A percentile compares a stretch with the other conserved stretches of the same genome.
phyloP scores from a whole-genome alignment of 1,284 basidiomycete genomes.

The Heterobasidion occidentale region DNA sequence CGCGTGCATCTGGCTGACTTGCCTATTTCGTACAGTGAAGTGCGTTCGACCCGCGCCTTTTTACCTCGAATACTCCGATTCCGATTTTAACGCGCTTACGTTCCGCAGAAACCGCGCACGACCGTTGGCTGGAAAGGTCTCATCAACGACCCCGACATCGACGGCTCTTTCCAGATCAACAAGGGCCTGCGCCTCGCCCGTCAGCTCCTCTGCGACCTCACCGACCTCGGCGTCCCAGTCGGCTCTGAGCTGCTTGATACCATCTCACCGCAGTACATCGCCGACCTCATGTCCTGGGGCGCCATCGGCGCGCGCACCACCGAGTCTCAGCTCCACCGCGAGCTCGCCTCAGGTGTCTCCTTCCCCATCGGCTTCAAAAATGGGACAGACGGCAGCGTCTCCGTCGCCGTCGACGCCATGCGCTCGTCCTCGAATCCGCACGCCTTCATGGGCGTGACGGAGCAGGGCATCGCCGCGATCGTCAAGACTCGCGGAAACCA shows the following conservation, averaged over 20 bases:
- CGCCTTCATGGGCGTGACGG: constrained; percentile 97
- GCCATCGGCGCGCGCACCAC: constrained; percentile 97
- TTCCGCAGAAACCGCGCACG: constrained; percentile 70
- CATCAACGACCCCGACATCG: constrained; percentile 88
- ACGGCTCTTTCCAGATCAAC: constrained; percentile 96
- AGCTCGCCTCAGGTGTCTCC: constrained; percentile 84
- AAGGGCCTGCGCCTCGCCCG: constrained; percentile 86
- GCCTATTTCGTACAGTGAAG: neutral
- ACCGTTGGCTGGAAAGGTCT: constrained; percentile 88
- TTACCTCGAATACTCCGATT: neutral
- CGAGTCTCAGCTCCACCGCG: constrained; percentile 89
- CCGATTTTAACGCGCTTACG: neutral
- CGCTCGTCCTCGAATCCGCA: constrained; percentile 87
- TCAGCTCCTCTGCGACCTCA: constrained; percentile 85
- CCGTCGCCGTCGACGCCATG: constrained; percentile 94
- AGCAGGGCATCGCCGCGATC: constrained; percentile 90
- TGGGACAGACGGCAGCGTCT: constrained; percentile 89
- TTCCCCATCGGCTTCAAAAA: constrained; percentile 99
- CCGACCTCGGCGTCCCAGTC: constrained; percentile 83
- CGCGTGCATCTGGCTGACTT: constrained; percentile 1
- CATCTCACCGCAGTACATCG: constrained; percentile 81
- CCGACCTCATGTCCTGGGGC: constrained; percentile 89
- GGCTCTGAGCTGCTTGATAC: constrained; percentile 95
- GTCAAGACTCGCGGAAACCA: constrained; percentile 92
- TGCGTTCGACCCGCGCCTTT: neutral